Evolutionary conservation across 257 asterid species (phyloP).

Genomic region (Vinca minor): DNA sequence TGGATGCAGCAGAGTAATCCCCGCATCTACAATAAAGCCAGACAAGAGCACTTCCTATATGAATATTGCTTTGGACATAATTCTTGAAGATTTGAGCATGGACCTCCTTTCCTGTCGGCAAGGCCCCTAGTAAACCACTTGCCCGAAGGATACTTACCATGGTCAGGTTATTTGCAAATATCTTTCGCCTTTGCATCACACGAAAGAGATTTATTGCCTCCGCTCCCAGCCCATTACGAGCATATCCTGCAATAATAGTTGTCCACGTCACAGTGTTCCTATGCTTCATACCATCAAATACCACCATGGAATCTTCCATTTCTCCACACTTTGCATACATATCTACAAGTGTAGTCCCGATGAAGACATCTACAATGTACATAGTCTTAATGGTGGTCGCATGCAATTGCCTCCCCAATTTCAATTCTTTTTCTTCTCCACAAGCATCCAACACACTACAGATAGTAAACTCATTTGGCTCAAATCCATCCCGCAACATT

Average conservation of each 20-base stretch:
- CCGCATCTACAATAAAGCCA: conserved; percentile 83
- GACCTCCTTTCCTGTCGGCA: conserved; percentile 61
- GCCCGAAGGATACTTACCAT: conserved; percentile 73
- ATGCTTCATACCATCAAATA: conserved; percentile 62
- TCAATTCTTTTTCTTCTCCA: conserved; percentile 60
- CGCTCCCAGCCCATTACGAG: conserved; percentile 65
- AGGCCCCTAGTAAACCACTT: conserved; percentile 53
- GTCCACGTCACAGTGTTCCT: conserved; percentile 71
- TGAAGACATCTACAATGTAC: conserved; percentile 49
- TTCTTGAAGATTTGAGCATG: conserved; percentile 71
- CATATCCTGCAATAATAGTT: conserved; percentile 74
- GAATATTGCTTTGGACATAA: conserved; percentile 39
- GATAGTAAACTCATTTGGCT: conserved; percentile 68
- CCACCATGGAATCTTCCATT: conserved; percentile 40
- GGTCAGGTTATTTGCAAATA: conserved; percentile 46
- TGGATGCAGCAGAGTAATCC: conserved; percentile 53
- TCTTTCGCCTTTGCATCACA: conserved; percentile 52
- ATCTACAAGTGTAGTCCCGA: conserved; percentile 69
- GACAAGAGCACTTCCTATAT: conserved; percentile 65
- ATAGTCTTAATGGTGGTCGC: conserved; percentile 49
- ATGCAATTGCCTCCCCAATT: conserved; percentile 65
- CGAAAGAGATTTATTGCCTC: conserved; percentile 53
- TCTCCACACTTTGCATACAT: conserved; percentile 73
- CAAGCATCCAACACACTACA: conserved; percentile 71
- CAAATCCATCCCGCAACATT: conserved; percentile 56